Evolutionary conservation across 345 rosid species (phyloP), one percentile per base, ranked within the genome.

Genomic region (Citrus mangshanensis): DNA sequence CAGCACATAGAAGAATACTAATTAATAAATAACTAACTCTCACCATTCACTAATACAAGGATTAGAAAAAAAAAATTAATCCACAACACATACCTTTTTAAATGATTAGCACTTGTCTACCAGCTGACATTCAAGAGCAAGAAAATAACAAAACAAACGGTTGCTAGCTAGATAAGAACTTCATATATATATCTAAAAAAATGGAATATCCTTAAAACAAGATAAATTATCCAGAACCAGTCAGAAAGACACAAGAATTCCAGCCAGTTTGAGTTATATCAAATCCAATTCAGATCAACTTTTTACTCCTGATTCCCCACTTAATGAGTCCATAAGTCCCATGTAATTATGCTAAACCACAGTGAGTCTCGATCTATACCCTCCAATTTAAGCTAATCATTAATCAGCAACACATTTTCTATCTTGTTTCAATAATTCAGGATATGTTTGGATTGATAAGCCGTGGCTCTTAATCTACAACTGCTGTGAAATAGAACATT

Each of bases 1-100:
- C 80, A 81, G 76, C 78, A 80, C 32, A 69, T 4, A 42, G 16
- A 56, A 16, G 4, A 76, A 40, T 61, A 74, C 5, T 42, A 72
- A 54, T 54, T 1, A 18, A 54, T 54, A 5, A 54, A 54, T 0
- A 54, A 54, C 5, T 65, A 81, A 34, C 51, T 67, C 2, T n/a
- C 56, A 14, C 28, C 66, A 67, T 24, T 65, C 65, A 25, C 27
- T 9, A 56, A 4, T 25, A 64, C 24, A 34, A 3, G 58, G 34
- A 65, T 2, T 32, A 32, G 34, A 32, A 40, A 38, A 40, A 2
- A 49, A 21, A 32, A 22, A 9, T 5, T 6, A 63, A 30, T 13
- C 12, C 49, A 30, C 12, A 12, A 10, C 16, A 59, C 25, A 16
- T 10, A 73, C 12, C 54, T n/a, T n/a, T 42, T 3, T 46, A 46